A percentile compares a stretch with the other conserved stretches of the same genome.
Conservation (phyloP, 78 protist species). For the Speleostelium caveatum region DNA sequence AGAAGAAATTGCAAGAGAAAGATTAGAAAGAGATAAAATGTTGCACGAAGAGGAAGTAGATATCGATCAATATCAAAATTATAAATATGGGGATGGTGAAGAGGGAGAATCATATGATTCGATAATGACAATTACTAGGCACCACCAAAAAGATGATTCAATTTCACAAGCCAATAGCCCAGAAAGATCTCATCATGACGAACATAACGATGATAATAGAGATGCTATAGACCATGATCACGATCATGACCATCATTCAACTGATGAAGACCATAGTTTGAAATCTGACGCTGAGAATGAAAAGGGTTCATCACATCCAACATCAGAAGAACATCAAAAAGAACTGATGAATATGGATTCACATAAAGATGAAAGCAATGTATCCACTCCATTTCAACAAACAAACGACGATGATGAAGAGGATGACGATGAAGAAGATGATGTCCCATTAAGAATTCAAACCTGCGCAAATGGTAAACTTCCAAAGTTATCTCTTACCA, state of each 20-base stretch:
- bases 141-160: background rate
- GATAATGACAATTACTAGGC: background rate
- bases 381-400: slow-evolving; percentile 40
- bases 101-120: slow-evolving; percentile 53
- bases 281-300: slow-evolving; percentile 28
- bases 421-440: slow-evolving; percentile 66
- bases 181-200: background rate
- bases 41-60: slow-evolving; percentile 43
- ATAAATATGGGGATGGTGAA: slow-evolving; percentile 72
- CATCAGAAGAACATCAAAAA: background rate
- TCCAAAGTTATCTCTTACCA: slow-evolving; percentile 17
- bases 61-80: background rate
- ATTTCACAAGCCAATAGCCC: background rate
- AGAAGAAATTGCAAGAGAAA: slow-evolving; percentile 64
- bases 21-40: slow-evolving; percentile 74
- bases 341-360: background rate
- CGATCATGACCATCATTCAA: slow-evolving; percentile 38
- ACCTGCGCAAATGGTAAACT: slow-evolving; percentile 19
- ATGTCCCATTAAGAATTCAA: slow-evolving; percentile 46
- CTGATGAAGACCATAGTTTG: slow-evolving; percentile 48
- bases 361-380: slow-evolving; percentile 8
- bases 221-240: background rate
- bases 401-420: slow-evolving; percentile 45
- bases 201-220: background rate
- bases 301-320: background rate